Evolutionary conservation across 106 monocot species (phyloP).

Genomic region (Gastrodia elata): DNA sequence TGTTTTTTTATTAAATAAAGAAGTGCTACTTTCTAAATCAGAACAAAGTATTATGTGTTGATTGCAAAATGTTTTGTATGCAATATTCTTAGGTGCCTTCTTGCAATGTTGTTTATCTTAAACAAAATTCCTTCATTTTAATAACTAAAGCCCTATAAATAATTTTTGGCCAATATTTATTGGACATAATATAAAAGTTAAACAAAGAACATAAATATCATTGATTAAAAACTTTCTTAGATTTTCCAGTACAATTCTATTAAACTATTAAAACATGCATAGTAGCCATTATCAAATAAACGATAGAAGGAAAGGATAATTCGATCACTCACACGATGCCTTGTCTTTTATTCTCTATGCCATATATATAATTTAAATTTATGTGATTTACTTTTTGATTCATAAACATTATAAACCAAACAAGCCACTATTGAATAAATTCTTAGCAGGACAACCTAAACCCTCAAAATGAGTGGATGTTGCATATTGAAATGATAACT

Average conservation of each 20-base stretch:
- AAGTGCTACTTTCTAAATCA: background rate
- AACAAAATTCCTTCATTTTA: no score
- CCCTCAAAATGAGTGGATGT: background rate
- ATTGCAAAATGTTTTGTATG: background rate
- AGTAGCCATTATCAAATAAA: background rate
- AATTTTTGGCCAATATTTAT: background rate
- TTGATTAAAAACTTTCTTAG: background rate
- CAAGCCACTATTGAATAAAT: background rate
- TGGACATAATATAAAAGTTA: no score
- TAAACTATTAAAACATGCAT: background rate
- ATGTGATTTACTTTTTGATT: background rate
- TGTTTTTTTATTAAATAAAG: background rate
- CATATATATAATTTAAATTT: background rate
- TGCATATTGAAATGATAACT: background rate
- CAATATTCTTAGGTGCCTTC: background rate
- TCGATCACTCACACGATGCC: background rate
- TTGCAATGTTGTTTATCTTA: background rate
- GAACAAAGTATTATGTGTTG: background rate
- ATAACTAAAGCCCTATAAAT: no score
- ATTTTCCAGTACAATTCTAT: background rate
- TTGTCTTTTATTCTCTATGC: background rate
- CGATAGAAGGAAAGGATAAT: background rate
- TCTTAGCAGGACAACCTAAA: background rate
- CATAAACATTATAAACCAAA: background rate
- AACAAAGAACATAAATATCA: no score